Evolutionary conservation across 2,329 filamentous ascomycete genomes (phyloP).

Genomic region (Fusarium transvaalense): DNA sequence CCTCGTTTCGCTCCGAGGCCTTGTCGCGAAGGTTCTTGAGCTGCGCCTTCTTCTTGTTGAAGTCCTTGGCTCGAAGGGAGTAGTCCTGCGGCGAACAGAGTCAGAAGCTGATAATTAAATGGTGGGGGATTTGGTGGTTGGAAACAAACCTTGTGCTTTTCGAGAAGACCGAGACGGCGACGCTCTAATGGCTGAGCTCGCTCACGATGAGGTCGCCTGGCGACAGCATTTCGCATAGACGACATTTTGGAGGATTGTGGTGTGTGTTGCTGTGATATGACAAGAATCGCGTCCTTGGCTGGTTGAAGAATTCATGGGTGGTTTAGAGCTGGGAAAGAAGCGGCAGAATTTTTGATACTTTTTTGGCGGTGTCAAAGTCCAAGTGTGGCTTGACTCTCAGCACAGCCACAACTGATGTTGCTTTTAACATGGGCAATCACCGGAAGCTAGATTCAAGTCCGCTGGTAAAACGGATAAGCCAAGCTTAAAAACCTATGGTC

Average conservation of each 20-base stretch:
- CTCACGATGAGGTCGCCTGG: slow-evolving; percentile 89
- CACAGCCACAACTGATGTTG: slow-evolving; percentile 30
- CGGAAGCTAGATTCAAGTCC: slow-evolving; percentile 23
- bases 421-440: slow-evolving; percentile 13
- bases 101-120: slow-evolving; percentile 20
- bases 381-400: slow-evolving; percentile 33
- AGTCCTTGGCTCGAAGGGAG: slow-evolving; percentile 73
- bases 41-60: slow-evolving; percentile 73
- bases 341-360: slow-evolving; percentile 55
- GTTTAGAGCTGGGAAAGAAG: slow-evolving; percentile 9
- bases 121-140: slow-evolving; percentile 8
- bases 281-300: not conserved
- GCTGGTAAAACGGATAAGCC: not conserved
- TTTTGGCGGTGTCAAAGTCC: slow-evolving; percentile 54
- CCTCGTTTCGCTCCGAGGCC: slow-evolving; percentile 74
- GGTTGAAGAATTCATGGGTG: slow-evolving; percentile 24
- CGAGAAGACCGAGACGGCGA: slow-evolving; percentile 87
- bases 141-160: slow-evolving; percentile 85
- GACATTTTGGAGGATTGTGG: slow-evolving; percentile 58
- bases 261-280: not conserved
- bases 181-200: slow-evolving; percentile 88
- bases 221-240: slow-evolving; percentile 73
- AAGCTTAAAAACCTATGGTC: slow-evolving; percentile 9
- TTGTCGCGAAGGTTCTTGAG: slow-evolving; percentile 72
- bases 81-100: slow-evolving; percentile 63